A percentile compares a stretch with the other conserved stretches of the same genome.
phyloP scores from a whole-genome alignment of 192 early-diverging fungal species.

The Backusella psychrophila region DNA sequence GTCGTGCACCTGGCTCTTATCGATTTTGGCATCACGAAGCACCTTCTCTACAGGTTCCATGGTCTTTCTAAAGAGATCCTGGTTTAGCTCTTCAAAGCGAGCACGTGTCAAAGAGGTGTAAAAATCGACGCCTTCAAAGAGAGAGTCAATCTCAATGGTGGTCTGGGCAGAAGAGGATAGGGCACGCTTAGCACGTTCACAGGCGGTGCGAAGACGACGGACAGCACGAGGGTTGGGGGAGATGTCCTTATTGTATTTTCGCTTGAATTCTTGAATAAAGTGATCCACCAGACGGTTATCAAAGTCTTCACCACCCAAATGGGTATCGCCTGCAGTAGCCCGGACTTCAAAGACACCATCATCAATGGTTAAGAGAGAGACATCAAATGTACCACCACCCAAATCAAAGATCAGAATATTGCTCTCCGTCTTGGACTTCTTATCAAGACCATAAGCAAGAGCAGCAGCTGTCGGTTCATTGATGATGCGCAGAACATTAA shows the following conservation, averaged over 20 bases:
- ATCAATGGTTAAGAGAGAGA: slow-evolving; percentile 94
- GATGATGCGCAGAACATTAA: slow-evolving; percentile 89
- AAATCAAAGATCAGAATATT: slow-evolving; percentile 98
- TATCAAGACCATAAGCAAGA: slow-evolving; percentile 83
- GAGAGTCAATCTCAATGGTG: slow-evolving; percentile 94
- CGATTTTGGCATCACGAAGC: slow-evolving; percentile 92
- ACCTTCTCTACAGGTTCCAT: slow-evolving; percentile 96
- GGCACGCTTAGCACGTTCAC: slow-evolving; percentile 96
- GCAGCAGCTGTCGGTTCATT: slow-evolving; percentile 95
- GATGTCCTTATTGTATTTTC: slow-evolving; percentile 96
- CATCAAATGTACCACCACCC: slow-evolving; percentile 97
- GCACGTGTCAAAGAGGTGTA: slow-evolving; percentile 98
- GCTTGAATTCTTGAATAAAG: slow-evolving; percentile 96
- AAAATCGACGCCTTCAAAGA: slow-evolving; percentile 97
- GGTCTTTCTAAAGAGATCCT: slow-evolving; percentile 92
- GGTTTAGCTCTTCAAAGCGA: slow-evolving; percentile 98
- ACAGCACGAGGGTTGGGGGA: slow-evolving; percentile 86
- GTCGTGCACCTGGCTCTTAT: slow-evolving; percentile 86
- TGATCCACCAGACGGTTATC: slow-evolving; percentile 97
- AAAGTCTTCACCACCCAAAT: slow-evolving; percentile 99
- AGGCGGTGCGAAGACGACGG: slow-evolving; percentile 94
- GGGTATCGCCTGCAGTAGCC: slow-evolving; percentile 98
- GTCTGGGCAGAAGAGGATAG: slow-evolving; percentile 92
- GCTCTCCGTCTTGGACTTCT: slow-evolving; percentile 89
- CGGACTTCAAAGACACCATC: slow-evolving; percentile 98